Conservation (phyloP, 1,284 basidiomycete species). For the Cystobasidium pallidum region DNA sequence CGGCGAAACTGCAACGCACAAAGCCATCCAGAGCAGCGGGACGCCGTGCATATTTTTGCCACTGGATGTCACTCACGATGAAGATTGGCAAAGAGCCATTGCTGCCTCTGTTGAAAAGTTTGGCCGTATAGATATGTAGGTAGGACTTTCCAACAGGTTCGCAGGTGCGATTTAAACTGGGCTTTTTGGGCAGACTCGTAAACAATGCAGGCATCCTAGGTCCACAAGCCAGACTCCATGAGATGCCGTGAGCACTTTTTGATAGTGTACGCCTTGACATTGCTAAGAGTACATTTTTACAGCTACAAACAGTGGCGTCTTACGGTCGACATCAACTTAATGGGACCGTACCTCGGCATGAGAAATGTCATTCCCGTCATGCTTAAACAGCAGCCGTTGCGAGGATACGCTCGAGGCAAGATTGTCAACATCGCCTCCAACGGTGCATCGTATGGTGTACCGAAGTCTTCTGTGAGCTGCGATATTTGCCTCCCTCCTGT, state of each 20-base stretch:
- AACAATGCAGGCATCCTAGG: slow-evolving; percentile 45
- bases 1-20: slow-evolving; percentile 38
- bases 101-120: slow-evolving; percentile 15
- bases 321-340: slow-evolving; percentile 41
- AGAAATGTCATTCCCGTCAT: slow-evolving; percentile 41
- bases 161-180: background rate
- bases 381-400: slow-evolving; percentile 34
- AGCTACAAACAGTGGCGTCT: slow-evolving; percentile 29
- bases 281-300: background rate
- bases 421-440: slow-evolving; percentile 45
- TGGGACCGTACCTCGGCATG: slow-evolving; percentile 35
- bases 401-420: slow-evolving; percentile 34
- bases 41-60: slow-evolving; percentile 33
- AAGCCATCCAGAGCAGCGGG: slow-evolving; percentile 32
- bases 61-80: slow-evolving; percentile 43
- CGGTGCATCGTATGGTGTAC: slow-evolving; percentile 43
- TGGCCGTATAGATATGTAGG: slow-evolving; percentile 44
- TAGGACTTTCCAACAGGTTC: background rate
- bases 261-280: background rate
- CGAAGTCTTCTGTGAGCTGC: slow-evolving; percentile 37
- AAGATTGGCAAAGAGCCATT: slow-evolving; percentile 39
- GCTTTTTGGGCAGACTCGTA: slow-evolving; percentile 25
- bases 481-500: background rate
- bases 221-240: slow-evolving; percentile 31
- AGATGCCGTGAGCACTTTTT: slow-evolving; percentile 27